These are phyloP conservation scores for Saturnispora ahearnii DNA, from an alignment of 805 yeast species.

Conservation along the genomic window DNA sequence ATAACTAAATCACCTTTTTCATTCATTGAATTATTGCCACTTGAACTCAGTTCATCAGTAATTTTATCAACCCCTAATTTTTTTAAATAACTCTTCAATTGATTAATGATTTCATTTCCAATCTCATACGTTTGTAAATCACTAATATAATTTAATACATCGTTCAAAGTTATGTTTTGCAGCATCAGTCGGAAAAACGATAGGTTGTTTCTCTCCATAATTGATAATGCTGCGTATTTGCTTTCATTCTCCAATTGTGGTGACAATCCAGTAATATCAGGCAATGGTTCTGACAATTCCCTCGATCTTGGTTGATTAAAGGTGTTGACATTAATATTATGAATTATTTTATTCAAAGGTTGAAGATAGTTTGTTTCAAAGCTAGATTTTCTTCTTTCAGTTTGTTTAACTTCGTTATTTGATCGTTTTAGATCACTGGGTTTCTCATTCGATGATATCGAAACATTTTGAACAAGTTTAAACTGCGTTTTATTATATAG, in stretches of 20 bases:
- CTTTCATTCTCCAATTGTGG: neutral
- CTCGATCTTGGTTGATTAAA: slow-evolving; percentile 4
- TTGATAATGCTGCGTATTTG: neutral
- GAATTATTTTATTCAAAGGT: slow-evolving; percentile 26
- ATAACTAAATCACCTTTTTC: slow-evolving; percentile 20
- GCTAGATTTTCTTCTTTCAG: slow-evolving; percentile 7
- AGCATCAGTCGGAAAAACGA: slow-evolving; percentile 16
- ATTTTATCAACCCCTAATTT: slow-evolving; percentile 22
- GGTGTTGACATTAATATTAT: slow-evolving; percentile 24
- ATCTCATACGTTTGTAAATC: slow-evolving; percentile 26
- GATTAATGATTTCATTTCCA: slow-evolving; percentile 27
- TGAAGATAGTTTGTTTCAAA: slow-evolving; percentile 18
- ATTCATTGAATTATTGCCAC: slow-evolving; percentile 12
- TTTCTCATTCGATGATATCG: neutral
- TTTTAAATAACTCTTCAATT: slow-evolving; percentile 32
- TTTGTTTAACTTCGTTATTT: neutral
- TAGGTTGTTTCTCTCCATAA: neutral
- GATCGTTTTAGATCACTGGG: neutral
- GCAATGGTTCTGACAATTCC: neutral
- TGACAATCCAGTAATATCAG: neutral
- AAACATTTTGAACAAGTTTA: neutral
- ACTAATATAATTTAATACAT: slow-evolving; percentile 30
- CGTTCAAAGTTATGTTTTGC: slow-evolving; percentile 19
- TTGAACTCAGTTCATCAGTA: slow-evolving; percentile 31
- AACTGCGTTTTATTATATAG: slow-evolving; percentile 3